Evolutionary conservation across 169 alveolate species (phyloP).

Genomic region (Sarcocystis neurona): DNA sequence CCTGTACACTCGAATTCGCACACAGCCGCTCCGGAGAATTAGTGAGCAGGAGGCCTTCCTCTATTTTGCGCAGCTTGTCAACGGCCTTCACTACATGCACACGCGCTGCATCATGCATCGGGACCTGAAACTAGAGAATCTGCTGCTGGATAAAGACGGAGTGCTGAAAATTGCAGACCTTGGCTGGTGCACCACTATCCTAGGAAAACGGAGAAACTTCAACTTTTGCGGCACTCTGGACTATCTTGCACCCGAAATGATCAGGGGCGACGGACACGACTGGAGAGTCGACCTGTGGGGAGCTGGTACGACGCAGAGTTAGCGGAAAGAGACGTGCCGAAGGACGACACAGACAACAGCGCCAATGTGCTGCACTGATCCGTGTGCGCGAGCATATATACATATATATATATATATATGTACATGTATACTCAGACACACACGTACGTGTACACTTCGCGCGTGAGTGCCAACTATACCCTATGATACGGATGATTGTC

Average conservation of each 20-base stretch:
- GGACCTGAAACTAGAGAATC: constrained; percentile 91
- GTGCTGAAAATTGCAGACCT: constrained; percentile 87
- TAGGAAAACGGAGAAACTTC: constrained; percentile 68
- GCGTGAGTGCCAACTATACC: too few species aligned
- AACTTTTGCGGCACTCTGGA: constrained; percentile 94
- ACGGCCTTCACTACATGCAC: constrained; percentile 90
- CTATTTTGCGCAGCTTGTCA: constrained; percentile 84
- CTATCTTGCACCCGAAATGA: constrained; percentile 92
- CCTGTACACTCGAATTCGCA: constrained; percentile 82
- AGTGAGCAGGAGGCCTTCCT: constrained; percentile 85
- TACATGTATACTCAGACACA: not conserved
- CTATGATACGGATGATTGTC: too few species aligned
- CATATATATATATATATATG: too few species aligned
- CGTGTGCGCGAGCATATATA: too few species aligned
- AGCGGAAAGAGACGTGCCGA: too few species aligned
- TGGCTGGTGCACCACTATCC: constrained; percentile 84
- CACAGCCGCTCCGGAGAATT: constrained; percentile 79
- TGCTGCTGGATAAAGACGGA: constrained; percentile 78
- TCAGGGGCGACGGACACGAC: constrained; percentile 89
- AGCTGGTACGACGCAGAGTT: constrained; percentile 83
- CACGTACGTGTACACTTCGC: too few species aligned
- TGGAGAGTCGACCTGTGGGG: constrained; percentile 90
- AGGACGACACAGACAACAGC: too few species aligned
- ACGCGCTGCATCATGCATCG: constrained; percentile 84
- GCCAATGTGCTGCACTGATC: too few species aligned